Base-by-base conservation (phyloP, 768 basidiomycete species). In the Harrya chromipes region DNA sequence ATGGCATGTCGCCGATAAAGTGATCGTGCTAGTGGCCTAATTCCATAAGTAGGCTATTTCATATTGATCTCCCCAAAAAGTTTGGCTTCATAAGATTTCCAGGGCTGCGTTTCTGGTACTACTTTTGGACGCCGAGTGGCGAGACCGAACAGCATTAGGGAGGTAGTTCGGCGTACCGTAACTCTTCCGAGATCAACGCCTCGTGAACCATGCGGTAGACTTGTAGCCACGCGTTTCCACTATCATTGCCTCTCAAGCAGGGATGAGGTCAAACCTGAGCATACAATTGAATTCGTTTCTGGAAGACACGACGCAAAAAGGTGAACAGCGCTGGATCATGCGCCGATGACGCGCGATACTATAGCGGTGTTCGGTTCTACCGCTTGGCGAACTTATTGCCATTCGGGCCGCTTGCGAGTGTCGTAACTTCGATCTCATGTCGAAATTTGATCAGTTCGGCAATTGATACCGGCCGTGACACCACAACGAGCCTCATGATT, bases 1-100 rank as follows among this genome's bases (percentile, higher is more conserved):
- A 62, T 90, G 88, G 87, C 74, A 71, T 29, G 74, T 87, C 19
- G 77, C 69, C 6, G 78, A 84, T 40, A 72, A 69, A 8, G 52
- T 68, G 39, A 61, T 90, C 43, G 63, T 81, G 5, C 58, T 87
- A 13, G 60, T 67, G 42, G 75, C 59, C 12, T 78, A 65, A 67
- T n/a, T 52, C 20, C 12, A 42, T 53, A 19, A n/a, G 31, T 50
- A 19, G 17, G 39, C 23, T 7, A 2, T 21, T 21, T 46, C 50
- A 54, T 40, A 29, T 4, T 29, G 29, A 13, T 46, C 49, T 29
- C 46, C 33, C 17, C 19, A 17, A 49, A 41, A 48, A 19, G 49
- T 33, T 4, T 13, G 42, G 23, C 34, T 29, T 14, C 16, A 34
- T 53, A 27, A 16, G 37, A 4, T 36, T 29, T 33, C 3, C 21